Evolutionary conservation across 108 stramenopile species (phyloP), one percentile per base, ranked within the genome.

Genomic region (Cyclotella distinguenda): DNA sequence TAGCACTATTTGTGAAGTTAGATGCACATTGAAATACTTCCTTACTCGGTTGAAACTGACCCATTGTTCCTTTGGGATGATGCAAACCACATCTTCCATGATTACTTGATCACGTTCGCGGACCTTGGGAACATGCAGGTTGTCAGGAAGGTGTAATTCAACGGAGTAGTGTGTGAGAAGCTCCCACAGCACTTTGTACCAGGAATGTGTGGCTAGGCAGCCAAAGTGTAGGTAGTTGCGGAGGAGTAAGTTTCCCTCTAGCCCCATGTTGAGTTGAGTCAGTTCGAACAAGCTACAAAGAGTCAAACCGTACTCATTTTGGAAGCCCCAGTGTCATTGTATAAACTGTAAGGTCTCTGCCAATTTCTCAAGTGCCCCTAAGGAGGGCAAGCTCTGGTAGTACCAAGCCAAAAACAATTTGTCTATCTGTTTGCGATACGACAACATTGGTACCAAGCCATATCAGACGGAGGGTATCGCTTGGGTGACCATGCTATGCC

Each of bases 111-210:
- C 49, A 6, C 49, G 10, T 26, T 6, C 23, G 9, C 49, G 21
- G 28, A 27, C 28, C 28, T 23, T 23, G 10, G 9, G 4, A 6
- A 50, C 8, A 27, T 26, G 49, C 8, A 26, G 28, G 3, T 26
- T 26, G 19, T 4, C 10, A 13, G 9, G 4, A 27, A 50, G 28
- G 4, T 7, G 6, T 4, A 54, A 4, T 16, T 54, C 35, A 3
- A 54, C 32, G 2, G 15, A 18, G 32, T 54, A 34, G 8, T 10
- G n/a, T 6, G 6, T 15, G 32, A 4, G 15, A 33, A 34, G 35
- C 19, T 54, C 33, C 52, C 52, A 54, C 2, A 34, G n/a, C n/a
- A 32, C 16, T 26, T 50, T 50, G 49, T 27, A 50, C 49, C 49
- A 50, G 7, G 49, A 50, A 27, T 50, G 49, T 4, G 52, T 34